Conservation (phyloP, 176 grass and related monocot species). For the Typha latifolia region DNA sequence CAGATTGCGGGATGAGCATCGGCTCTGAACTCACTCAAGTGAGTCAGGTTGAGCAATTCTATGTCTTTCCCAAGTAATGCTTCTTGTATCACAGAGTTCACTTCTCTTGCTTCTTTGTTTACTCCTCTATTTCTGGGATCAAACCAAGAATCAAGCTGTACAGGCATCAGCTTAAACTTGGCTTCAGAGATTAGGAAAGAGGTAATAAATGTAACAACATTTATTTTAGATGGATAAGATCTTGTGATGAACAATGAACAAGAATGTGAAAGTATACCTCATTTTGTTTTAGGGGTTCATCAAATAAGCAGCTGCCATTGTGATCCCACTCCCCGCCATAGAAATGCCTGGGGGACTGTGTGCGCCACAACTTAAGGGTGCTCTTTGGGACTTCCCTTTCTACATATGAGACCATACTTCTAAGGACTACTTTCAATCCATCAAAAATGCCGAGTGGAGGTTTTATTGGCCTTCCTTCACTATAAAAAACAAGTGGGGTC, state of each 20-base stretch:
- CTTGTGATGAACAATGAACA: not conserved
- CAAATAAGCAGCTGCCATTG: conserved; percentile 73
- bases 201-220: not conserved
- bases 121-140: conserved; percentile 47
- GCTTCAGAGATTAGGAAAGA: not conserved
- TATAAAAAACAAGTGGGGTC: conserved; percentile 81
- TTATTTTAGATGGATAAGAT: not conserved
- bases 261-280: conserved; percentile 35
- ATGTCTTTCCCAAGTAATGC: conserved; percentile 37
- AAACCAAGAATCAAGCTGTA: conserved; percentile 82
- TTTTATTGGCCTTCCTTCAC: conserved; percentile 58
- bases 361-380: conserved; percentile 70
- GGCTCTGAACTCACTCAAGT: conserved; percentile 83
- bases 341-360: conserved; percentile 88
- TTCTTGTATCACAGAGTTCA: conserved; percentile 49
- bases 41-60: conserved; percentile 67
- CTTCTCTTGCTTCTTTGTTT: conserved; percentile 60
- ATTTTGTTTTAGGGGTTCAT: conserved; percentile 44
- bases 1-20: conserved; percentile 85
- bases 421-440: conserved; percentile 59
- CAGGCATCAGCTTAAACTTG: not conserved
- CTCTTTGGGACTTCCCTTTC: conserved; percentile 62
- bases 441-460: conserved; percentile 51
- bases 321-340: conserved; percentile 85
- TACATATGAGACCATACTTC: conserved; percentile 72